These are phyloP conservation scores for Monilinia aucupariae DNA, from an alignment of 2,329 filamentous ascomycete genomes.

Conservation along the genomic window DNA sequence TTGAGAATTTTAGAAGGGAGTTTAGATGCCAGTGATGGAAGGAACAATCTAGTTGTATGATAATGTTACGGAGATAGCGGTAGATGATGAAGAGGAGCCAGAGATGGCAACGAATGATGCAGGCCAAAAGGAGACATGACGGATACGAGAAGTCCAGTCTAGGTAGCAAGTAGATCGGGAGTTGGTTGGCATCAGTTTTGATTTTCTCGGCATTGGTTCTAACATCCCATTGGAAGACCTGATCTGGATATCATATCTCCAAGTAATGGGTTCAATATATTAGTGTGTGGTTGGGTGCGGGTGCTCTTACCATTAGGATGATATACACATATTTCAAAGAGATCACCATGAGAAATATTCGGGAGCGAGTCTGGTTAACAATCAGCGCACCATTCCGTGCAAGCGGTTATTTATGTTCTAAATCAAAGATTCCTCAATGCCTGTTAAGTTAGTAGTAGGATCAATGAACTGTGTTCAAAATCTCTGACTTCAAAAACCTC, in stretches of 20 bases:
- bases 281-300: background rate
- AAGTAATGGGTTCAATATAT: background rate
- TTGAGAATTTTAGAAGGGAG: background rate
- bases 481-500: no score
- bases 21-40: background rate
- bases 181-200: background rate
- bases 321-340: background rate
- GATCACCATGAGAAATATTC: background rate
- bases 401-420: no score
- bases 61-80: background rate
- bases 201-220: background rate
- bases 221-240: background rate
- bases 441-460: no score
- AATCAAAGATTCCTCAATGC: no score
- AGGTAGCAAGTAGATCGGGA: background rate
- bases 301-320: background rate
- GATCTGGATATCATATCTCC: background rate
- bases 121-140: background rate
- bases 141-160: accelerated
- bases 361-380: no score
- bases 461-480: no score
- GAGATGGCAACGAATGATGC: background rate
- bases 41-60: background rate
- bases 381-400: no score
- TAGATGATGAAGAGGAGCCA: background rate